A percentile compares a stretch with the other conserved stretches of the same genome.
These are phyloP conservation scores for Posidonia australis DNA, from an alignment of 106 monocot species.

Conservation along the genomic window DNA sequence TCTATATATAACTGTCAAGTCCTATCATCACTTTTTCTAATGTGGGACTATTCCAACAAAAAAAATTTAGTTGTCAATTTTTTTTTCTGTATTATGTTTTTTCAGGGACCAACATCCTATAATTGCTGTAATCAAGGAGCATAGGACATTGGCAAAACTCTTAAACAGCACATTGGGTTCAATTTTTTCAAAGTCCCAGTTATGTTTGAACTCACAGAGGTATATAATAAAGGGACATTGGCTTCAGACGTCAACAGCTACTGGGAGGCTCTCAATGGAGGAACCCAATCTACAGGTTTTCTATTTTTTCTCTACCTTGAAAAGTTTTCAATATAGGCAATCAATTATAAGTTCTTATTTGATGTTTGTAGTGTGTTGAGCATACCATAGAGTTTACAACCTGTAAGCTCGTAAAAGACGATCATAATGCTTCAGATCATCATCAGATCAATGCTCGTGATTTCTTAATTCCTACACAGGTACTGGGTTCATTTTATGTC, in stretches of 20 bases:
- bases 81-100: slow-evolving; percentile 6
- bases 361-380: slow-evolving; percentile 66
- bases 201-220: slow-evolving; percentile 70
- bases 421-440: slow-evolving; percentile 25
- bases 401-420: slow-evolving; percentile 14
- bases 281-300: slow-evolving; percentile 97
- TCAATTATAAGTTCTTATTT: neutral
- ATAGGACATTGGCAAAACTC: slow-evolving; percentile 82
- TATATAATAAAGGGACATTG: slow-evolving; percentile 80
- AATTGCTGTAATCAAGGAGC: slow-evolving; percentile 79
- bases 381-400: slow-evolving; percentile 56
- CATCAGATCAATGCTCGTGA: slow-evolving; percentile 87
- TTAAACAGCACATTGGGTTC: slow-evolving; percentile 88
- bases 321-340: neutral
- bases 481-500: slow-evolving; percentile 17
- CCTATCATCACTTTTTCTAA: too few relatives aligned
- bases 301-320: neutral
- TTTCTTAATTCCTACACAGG: slow-evolving; percentile 85
- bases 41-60: neutral
- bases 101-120: slow-evolving; percentile 79
- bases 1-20: too few relatives aligned
- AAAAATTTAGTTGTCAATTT: neutral
- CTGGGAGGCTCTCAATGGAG: slow-evolving; percentile 93
- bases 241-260: slow-evolving; percentile 95
- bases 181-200: slow-evolving; percentile 63